Evolutionary conservation across 257 asterid species (phyloP).

Genomic region (Petunia secreta): DNA sequence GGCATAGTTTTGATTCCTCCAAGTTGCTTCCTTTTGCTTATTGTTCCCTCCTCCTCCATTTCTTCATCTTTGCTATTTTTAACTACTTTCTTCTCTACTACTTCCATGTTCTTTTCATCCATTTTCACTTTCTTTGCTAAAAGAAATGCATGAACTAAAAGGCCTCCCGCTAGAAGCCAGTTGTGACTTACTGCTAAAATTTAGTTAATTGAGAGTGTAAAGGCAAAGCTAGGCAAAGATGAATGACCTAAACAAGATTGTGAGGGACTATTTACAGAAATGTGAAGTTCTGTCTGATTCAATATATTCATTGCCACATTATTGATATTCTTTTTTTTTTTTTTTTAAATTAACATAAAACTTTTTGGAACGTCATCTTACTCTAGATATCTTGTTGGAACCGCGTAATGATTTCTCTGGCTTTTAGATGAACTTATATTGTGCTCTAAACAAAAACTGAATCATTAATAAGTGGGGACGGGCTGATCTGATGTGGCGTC

Average conservation of each 20-base stretch:
- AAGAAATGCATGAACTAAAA: constrained; percentile 17
- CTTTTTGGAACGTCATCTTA: neutral
- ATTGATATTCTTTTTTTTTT: neutral
- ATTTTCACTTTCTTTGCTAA: constrained; percentile 22
- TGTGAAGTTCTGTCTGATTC: constrained; percentile 44
- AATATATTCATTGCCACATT: constrained; percentile 12
- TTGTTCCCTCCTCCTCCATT: constrained; percentile 5
- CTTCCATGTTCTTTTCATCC: constrained; percentile 38
- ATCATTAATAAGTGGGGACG: neutral
- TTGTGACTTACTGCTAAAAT: constrained; percentile 27
- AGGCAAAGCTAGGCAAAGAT: neutral
- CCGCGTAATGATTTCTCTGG: too few species aligned
- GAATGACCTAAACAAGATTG: constrained; percentile 19
- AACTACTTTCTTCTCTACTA: constrained; percentile 33
- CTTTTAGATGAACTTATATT: neutral
- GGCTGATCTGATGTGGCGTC: too few species aligned
- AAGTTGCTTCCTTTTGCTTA: constrained; percentile 38
- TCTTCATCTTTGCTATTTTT: constrained; percentile 46
- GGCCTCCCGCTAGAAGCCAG: neutral
- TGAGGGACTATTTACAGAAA: constrained; percentile 41
- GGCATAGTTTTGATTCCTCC: constrained; percentile 86
- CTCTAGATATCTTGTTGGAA: neutral
- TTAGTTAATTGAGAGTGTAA: constrained; percentile 26
- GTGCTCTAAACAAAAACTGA: neutral
- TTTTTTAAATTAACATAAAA: too few species aligned